phyloP scores from a whole-genome alignment of 2,329 filamentous ascomycete genomes.

The Aspergillus persii region DNA sequence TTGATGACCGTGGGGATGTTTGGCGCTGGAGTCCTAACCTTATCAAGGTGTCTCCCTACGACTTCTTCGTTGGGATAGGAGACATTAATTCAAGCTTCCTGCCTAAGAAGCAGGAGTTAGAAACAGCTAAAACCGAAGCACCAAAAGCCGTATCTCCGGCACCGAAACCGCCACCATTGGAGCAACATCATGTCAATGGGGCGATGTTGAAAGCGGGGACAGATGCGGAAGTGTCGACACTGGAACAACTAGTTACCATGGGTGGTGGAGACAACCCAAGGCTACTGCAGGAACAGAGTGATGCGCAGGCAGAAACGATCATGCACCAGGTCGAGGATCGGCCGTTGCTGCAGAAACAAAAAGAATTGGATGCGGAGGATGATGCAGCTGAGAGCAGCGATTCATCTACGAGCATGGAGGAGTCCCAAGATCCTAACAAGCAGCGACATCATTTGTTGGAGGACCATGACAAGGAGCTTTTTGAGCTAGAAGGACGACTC shows the following conservation, averaged over 20 bases:
- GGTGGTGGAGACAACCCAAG: constrained; percentile 66
- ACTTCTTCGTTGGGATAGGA: constrained; percentile 97
- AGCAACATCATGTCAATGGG: constrained; percentile 34
- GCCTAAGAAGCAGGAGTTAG: constrained; percentile 65
- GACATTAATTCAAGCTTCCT: constrained; percentile 98
- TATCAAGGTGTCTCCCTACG: constrained; percentile 91
- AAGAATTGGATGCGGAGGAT: constrained; percentile 82
- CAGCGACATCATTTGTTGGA: constrained; percentile 74
- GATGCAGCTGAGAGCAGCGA: constrained; percentile 59
- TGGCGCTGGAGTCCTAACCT: constrained; percentile 93
- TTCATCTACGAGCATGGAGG: constrained; percentile 40
- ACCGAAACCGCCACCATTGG: constrained; percentile 19
- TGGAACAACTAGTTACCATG: constrained; percentile 78
- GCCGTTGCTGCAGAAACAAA: constrained; percentile 87
- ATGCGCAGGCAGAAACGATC: constrained; percentile 82
- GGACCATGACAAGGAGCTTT: constrained; percentile 83
- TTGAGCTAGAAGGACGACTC: constrained; percentile 72
- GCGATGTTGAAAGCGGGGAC: constrained; percentile 23
- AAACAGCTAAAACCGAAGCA: constrained; percentile 45
- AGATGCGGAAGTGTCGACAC: constrained; percentile 50
- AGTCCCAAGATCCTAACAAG: constrained; percentile 36
- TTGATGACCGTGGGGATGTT: constrained; percentile 93
- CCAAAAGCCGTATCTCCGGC: constrained; percentile 27
- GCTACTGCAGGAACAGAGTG: constrained; percentile 70
- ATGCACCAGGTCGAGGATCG: constrained; percentile 86